Percentiles rank a stretch among this genome's conserved stretches.
phyloP scores from a whole-genome alignment of 176 grass and related monocot genomes.

The Avena eriantha region DNA sequence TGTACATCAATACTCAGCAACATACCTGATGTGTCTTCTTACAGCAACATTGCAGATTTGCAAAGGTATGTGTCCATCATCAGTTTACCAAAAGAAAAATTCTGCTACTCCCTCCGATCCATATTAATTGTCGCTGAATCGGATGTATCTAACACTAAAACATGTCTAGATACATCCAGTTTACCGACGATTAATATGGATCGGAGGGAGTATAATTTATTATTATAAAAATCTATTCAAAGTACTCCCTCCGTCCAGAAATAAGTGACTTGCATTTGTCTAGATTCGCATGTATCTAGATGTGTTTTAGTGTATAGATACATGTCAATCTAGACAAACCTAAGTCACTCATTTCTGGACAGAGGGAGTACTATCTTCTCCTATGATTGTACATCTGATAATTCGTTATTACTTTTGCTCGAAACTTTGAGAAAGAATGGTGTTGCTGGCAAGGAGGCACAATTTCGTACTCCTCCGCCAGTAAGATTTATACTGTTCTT shows the following conservation, averaged over 20 bases:
- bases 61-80: slow-evolving; percentile 62
- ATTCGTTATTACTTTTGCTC: slow-evolving; percentile 28
- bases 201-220: neutral
- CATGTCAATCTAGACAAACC: too few relatives aligned
- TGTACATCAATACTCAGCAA: slow-evolving; percentile 77
- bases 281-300: too few relatives aligned
- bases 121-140: too few relatives aligned
- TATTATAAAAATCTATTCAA: neutral
- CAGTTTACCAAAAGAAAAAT: slow-evolving; percentile 11
- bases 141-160: too few relatives aligned
- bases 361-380: neutral
- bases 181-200: too few relatives aligned
- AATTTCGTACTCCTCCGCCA: slow-evolving; percentile 7
- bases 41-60: slow-evolving; percentile 72
- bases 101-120: neutral
- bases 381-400: slow-evolving; percentile 12
- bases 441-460: neutral
- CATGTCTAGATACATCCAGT: too few relatives aligned
- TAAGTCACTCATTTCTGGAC: too few relatives aligned
- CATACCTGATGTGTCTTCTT: slow-evolving; percentile 86
- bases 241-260: neutral
- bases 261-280: too few relatives aligned
- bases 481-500: slow-evolving; percentile 32
- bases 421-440: neutral
- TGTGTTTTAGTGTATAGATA: too few relatives aligned